These are phyloP conservation scores for Neurospora sp. DNA, from an alignment of 495 filamentous ascomycete genomes.

Conservation along the genomic window DNA sequence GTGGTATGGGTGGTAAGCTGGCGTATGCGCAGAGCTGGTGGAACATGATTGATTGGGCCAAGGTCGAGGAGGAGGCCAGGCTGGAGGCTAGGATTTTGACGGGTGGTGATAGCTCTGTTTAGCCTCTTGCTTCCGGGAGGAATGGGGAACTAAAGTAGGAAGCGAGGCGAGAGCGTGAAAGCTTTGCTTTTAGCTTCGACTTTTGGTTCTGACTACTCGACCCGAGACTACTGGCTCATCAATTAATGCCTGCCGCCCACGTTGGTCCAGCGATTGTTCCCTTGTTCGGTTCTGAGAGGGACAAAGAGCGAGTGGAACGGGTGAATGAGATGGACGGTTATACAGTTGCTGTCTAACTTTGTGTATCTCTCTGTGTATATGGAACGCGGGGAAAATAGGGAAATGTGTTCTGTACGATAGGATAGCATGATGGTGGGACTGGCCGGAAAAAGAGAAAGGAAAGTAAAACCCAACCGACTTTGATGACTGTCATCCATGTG, in stretches of 20 bases:
- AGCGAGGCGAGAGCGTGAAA: background rate
- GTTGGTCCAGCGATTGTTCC: background rate
- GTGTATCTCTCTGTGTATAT: background rate
- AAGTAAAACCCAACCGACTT: background rate
- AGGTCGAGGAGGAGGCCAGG: conserved; percentile 40
- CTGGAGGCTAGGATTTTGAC: conserved; percentile 5
- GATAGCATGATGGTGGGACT: background rate
- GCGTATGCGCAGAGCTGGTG: conserved; percentile 75
- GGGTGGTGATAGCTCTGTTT: background rate
- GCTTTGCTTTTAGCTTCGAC: background rate
- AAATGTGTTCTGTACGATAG: background rate
- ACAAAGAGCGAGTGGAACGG: background rate
- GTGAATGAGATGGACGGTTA: background rate
- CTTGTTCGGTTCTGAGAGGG: background rate
- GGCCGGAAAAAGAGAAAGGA: background rate
- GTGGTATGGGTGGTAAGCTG: conserved; percentile 51
- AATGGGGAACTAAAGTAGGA: background rate
- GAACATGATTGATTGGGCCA: conserved; percentile 74
- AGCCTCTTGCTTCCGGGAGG: background rate
- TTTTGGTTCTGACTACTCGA: background rate
- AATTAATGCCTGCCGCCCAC: background rate
- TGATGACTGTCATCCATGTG: background rate
- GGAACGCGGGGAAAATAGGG: background rate
- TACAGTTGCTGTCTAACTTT: background rate
- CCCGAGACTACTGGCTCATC: background rate